Percentiles rank a stretch among this genome's conserved stretches.
These are phyloP conservation scores for Linderniella brevidens DNA, from an alignment of 257 asterid species.

Conservation along the genomic window DNA sequence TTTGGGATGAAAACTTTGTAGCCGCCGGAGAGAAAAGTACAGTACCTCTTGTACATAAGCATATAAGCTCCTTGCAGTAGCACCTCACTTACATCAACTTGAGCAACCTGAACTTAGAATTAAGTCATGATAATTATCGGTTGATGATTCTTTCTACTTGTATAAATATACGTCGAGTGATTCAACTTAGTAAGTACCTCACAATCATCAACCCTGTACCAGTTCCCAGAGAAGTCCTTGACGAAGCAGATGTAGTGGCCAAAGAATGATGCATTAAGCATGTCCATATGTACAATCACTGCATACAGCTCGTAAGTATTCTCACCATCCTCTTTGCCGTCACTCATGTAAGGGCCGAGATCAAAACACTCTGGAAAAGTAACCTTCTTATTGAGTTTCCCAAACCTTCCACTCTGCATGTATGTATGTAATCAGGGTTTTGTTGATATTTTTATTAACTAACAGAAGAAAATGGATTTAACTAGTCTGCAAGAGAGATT, in stretches of 20 bases:
- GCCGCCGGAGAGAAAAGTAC: too few species aligned
- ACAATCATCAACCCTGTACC: constrained; percentile 89
- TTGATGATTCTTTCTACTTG: too few species aligned
- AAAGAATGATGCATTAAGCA: constrained; percentile 93
- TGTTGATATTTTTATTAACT: neutral
- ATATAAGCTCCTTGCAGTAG: too few species aligned
- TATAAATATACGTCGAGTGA: neutral
- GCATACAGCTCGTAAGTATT: constrained; percentile 83
- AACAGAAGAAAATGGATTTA: neutral
- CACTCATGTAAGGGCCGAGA: constrained; percentile 71
- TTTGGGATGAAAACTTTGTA: too few species aligned
- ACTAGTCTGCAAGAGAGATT: neutral
- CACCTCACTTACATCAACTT: too few species aligned
- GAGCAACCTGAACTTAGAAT: too few species aligned
- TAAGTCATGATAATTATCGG: too few species aligned
- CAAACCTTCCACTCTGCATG: constrained; percentile 90
- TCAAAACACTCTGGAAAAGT: constrained; percentile 73
- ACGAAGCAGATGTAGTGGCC: constrained; percentile 94
- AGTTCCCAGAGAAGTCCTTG: constrained; percentile 66
- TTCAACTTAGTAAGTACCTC: too few species aligned
- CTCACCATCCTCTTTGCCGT: constrained; percentile 39
- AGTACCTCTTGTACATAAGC: too few species aligned
- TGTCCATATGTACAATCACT: constrained; percentile 89
- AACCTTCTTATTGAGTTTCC: constrained; percentile 91
- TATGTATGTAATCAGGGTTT: constrained; percentile 2